Percentiles rank a stretch among this genome's conserved stretches.
Evolutionary conservation across 1,284 basidiomycete species (phyloP).

Genomic region (Papiliotrema terrestris): DNA sequence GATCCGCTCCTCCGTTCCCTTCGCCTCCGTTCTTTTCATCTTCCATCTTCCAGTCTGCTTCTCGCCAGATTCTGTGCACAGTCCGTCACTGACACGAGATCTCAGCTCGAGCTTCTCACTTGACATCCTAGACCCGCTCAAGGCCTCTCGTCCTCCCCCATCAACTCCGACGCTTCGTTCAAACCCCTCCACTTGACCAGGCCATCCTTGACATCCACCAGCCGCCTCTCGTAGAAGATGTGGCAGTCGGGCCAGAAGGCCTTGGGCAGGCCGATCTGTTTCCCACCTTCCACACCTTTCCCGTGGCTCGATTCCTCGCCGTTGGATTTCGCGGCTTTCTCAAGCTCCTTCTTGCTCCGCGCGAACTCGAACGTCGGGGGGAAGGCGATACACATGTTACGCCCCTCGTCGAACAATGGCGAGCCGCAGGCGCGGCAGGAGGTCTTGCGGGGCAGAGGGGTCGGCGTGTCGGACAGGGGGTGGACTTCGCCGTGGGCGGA

Average conservation of each 20-base stretch:
- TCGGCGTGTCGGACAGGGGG: slow-evolving; percentile 27
- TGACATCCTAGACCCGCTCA: not conserved
- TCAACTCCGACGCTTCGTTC: slow-evolving; percentile 25
- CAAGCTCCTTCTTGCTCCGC: slow-evolving; percentile 22
- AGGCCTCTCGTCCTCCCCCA: slow-evolving; percentile 18
- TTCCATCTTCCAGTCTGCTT: too few species aligned
- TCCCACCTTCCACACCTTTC: slow-evolving; percentile 9
- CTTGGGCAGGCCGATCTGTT: slow-evolving; percentile 23
- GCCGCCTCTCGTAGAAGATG: slow-evolving; percentile 34
- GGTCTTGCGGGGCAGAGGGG: slow-evolving; percentile 31
- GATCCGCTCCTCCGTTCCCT: too few species aligned
- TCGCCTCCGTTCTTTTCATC: too few species aligned
- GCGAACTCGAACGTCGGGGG: slow-evolving; percentile 34
- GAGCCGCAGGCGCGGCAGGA: slow-evolving; percentile 34
- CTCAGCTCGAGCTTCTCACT: too few species aligned
- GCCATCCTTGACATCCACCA: slow-evolving; percentile 29
- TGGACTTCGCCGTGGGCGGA: slow-evolving; percentile 35
- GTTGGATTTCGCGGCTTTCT: slow-evolving; percentile 2
- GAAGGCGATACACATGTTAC: slow-evolving; percentile 39
- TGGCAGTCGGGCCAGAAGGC: slow-evolving; percentile 26
- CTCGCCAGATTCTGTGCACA: too few species aligned
- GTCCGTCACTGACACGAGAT: too few species aligned
- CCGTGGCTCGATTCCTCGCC: slow-evolving; percentile 8
- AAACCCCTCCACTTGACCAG: slow-evolving; percentile 31
- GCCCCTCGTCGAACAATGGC: slow-evolving; percentile 34